Evolutionary conservation across 179 eudicot genomes (phyloP).

Genomic region (Silene vulgaris): DNA sequence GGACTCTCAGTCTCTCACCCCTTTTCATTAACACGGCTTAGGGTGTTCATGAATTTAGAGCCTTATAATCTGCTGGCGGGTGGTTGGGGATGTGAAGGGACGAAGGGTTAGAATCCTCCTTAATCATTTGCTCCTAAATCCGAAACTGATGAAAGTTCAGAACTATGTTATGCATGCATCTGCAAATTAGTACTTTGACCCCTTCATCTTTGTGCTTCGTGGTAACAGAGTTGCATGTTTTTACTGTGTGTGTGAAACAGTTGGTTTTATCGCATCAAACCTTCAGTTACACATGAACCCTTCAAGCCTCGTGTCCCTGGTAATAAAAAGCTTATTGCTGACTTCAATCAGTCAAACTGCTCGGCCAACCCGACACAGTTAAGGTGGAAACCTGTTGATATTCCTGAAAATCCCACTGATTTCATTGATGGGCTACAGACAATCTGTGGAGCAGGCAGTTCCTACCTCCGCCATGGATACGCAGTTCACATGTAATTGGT

Average conservation of each 20-base stretch:
- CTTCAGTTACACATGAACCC: constrained; percentile 97
- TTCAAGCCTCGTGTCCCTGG: constrained; percentile 64
- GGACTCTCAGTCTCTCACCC: no score
- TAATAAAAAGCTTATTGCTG: constrained; percentile 72
- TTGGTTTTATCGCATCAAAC: constrained; percentile 93
- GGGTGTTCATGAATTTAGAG: no score
- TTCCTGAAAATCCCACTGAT: constrained; percentile 70
- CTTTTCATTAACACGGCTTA: no score
- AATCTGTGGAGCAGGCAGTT: constrained; percentile 93
- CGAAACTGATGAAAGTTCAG: background rate
- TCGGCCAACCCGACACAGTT: constrained; percentile 85
- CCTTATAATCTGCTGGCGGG: no score
- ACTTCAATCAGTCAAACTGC: constrained; percentile 70
- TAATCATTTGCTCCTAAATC: background rate
- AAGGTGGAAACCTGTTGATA: constrained; percentile 78
- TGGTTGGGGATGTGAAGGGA: no score
- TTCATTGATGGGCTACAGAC: constrained; percentile 83
- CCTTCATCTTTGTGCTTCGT: background rate
- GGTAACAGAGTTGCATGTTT: constrained; percentile 5
- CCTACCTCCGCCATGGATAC: constrained; percentile 89
- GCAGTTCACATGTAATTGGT: constrained; percentile 91
- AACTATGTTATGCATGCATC: background rate
- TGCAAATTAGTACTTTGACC: background rate
- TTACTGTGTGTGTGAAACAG: constrained; percentile 33
- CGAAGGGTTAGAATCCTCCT: background rate